phyloP scores from a whole-genome alignment of 257 asterid species.

The Misopates orontium region DNA sequence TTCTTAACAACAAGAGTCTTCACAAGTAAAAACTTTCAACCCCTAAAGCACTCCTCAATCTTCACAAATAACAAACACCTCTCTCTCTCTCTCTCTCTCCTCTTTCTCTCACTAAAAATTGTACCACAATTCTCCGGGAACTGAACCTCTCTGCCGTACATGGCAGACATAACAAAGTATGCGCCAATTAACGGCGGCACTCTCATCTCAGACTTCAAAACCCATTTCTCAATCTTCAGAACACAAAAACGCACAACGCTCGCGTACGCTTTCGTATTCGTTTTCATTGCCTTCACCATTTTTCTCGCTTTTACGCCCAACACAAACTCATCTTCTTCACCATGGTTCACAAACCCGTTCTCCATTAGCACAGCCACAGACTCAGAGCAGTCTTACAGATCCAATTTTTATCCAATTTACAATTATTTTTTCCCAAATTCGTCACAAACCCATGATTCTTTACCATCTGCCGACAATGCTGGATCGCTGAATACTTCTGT shows the following conservation, averaged over 20 bases:
- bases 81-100: slow-evolving; percentile 7
- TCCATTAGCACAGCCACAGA: slow-evolving; percentile 18
- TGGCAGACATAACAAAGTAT: slow-evolving; percentile 68
- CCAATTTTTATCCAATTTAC: slow-evolving; percentile 52
- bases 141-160: no score
- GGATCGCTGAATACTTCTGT: slow-evolving; percentile 18
- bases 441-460: slow-evolving; percentile 9
- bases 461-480: neutral
- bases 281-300: slow-evolving; percentile 65
- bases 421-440: slow-evolving; percentile 52
- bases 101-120: neutral
- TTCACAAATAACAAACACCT: neutral
- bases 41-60: neutral
- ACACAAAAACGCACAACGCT: slow-evolving; percentile 42
- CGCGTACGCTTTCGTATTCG: slow-evolving; percentile 52
- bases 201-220: slow-evolving; percentile 54
- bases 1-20: slow-evolving; percentile 19
- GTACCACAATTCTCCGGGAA: no score
- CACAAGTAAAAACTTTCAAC: slow-evolving; percentile 17
- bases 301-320: slow-evolving; percentile 77
- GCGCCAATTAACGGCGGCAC: slow-evolving; percentile 54
- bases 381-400: slow-evolving; percentile 37
- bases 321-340: slow-evolving; percentile 57
- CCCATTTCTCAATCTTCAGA: slow-evolving; percentile 46
- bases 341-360: slow-evolving; percentile 52